Evolutionary conservation across 2,329 filamentous ascomycete genomes (phyloP).

Genomic region (Curvularia eragrostidis): DNA sequence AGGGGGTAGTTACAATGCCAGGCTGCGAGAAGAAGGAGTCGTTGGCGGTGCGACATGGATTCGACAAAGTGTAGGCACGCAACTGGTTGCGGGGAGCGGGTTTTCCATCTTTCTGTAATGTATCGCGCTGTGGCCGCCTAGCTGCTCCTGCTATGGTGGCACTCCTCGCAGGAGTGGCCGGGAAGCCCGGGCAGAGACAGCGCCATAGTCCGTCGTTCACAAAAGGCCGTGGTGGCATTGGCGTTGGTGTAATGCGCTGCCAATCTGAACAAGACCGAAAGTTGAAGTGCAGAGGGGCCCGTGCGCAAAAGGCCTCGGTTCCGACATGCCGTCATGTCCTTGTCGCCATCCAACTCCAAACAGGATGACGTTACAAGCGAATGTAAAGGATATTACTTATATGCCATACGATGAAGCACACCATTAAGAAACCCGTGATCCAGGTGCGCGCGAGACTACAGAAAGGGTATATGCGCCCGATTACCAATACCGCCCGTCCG

Average conservation of each 20-base stretch:
- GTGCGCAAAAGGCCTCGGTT: constrained; percentile 10
- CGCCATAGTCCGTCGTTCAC: constrained; percentile 46
- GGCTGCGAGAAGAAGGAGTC: constrained; percentile 12
- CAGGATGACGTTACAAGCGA: neutral
- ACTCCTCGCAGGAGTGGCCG: constrained; percentile 8
- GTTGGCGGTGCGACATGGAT: constrained; percentile 6
- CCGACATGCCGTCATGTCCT: neutral
- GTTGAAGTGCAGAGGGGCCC: neutral
- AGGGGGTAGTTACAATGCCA: constrained; percentile 3
- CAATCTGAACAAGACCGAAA: constrained; percentile 11
- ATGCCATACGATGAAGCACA: constrained; percentile 1
- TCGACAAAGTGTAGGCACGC: constrained; percentile 25
- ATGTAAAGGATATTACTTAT: constrained; percentile 6
- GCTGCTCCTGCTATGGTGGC: neutral
- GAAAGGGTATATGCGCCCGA: constrained; percentile 20
- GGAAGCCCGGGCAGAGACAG: constrained; percentile 43
- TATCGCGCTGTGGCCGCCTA: constrained; percentile 6
- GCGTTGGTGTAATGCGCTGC: constrained; percentile 7
- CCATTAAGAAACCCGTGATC: constrained; percentile 1
- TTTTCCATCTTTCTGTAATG: neutral
- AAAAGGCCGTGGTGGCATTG: constrained; percentile 44
- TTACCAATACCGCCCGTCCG: constrained; percentile 9
- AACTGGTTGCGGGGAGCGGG: constrained; percentile 7
- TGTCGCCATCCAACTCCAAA: neutral
- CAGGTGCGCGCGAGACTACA: constrained; percentile 2